Percentiles rank a stretch among this genome's conserved stretches.
Conservation (phyloP, 2,329 filamentous ascomycete genomes). For the Colletotrichum sp. region DNA sequence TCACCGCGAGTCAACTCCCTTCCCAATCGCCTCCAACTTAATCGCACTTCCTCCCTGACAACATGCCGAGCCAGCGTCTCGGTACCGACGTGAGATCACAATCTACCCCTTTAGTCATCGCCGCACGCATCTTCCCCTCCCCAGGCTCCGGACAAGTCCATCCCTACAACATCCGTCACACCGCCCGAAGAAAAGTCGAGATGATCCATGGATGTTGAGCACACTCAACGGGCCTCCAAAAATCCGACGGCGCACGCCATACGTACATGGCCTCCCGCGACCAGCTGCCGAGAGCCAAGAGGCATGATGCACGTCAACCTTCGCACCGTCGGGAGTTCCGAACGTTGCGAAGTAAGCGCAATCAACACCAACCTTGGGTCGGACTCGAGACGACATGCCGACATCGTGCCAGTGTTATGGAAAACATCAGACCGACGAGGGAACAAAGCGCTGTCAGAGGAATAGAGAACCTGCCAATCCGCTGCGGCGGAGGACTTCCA, state of each 20-base stretch:
- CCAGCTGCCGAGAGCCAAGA: neutral
- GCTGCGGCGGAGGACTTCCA: neutral
- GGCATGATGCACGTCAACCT: neutral
- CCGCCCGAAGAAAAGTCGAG: neutral
- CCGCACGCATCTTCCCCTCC: neutral
- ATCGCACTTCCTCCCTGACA: neutral
- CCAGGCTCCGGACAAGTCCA: neutral
- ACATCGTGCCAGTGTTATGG: neutral
- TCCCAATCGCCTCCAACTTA: neutral
- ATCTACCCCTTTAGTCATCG: neutral
- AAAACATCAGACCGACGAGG: neutral
- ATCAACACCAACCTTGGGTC: neutral
- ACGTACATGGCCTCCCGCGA: neutral
- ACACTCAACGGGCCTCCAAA: neutral
- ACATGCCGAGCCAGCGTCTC: neutral
- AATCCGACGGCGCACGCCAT: neutral
- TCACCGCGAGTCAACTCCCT: neutral
- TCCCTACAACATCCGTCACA: neutral
- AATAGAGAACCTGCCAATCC: neutral
- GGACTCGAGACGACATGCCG: neutral
- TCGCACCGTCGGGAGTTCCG: neutral
- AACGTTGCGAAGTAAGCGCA: neutral
- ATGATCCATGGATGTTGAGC: neutral
- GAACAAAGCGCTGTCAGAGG: neutral
- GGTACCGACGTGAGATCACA: neutral